These are phyloP conservation scores for Capsicum chinense DNA, from an alignment of 257 asterid species.

Conservation along the genomic window DNA sequence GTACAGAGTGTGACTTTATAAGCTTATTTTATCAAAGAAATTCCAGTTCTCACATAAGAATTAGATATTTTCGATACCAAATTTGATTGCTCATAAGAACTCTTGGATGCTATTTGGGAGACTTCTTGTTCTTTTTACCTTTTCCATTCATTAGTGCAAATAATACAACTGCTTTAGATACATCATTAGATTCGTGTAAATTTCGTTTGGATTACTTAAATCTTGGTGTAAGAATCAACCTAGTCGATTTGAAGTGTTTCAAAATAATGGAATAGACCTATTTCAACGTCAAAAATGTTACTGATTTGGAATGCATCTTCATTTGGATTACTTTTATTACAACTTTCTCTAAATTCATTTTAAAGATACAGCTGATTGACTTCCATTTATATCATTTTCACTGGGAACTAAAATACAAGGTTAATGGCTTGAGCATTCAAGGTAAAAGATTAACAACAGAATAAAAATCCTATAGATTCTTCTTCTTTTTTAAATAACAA, in stretches of 20 bases:
- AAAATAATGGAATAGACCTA: background rate
- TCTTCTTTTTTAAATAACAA: background rate
- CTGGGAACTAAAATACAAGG: too few species aligned
- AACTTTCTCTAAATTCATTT: background rate
- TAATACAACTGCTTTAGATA: background rate
- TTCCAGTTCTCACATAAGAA: background rate
- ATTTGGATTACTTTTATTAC: too few species aligned
- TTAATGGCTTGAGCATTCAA: too few species aligned
- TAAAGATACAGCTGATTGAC: background rate
- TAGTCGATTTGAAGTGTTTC: background rate
- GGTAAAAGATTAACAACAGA: too few species aligned
- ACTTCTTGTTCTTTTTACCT: background rate
- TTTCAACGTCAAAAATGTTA: too few species aligned
- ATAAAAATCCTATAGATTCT: background rate
- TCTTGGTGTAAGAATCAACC: background rate
- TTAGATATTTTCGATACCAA: background rate
- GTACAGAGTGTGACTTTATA: background rate
- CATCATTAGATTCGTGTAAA: background rate
- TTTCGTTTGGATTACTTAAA: background rate
- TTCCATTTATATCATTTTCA: too few species aligned
- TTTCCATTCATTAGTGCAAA: background rate
- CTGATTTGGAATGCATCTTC: too few species aligned
- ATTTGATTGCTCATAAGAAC: background rate
- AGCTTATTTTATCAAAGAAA: background rate
- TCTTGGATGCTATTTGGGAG: background rate